Evolutionary conservation across 176 grass and related monocot genomes (phyloP).

Genomic region (Avena sativa): DNA sequence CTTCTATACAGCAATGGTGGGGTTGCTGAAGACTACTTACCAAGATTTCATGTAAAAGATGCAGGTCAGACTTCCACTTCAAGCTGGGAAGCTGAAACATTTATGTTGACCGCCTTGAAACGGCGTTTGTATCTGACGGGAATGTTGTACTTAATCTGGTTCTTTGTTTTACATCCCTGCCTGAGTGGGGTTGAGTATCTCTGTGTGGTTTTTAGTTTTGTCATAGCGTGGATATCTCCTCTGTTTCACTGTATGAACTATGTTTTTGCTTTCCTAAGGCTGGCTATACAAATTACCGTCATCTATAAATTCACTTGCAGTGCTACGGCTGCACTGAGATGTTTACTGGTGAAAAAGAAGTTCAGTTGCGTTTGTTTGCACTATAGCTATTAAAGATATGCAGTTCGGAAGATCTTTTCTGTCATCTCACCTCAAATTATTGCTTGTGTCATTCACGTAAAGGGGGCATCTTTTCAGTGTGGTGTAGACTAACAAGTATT

Average conservation of each 20-base stretch:
- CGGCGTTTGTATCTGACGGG: background rate
- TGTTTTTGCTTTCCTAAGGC: background rate
- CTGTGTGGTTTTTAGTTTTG: background rate
- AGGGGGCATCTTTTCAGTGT: background rate
- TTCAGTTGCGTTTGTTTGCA: slow-evolving; percentile 15
- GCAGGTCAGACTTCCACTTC: background rate
- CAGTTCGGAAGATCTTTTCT: background rate
- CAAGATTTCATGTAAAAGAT: background rate
- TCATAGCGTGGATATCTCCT: background rate
- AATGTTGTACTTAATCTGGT: background rate
- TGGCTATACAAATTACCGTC: background rate
- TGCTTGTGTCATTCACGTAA: background rate
- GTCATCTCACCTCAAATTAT: slow-evolving; percentile 10
- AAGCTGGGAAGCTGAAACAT: background rate
- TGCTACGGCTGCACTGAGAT: background rate
- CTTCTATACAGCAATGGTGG: background rate
- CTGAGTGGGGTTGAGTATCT: background rate
- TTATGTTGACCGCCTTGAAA: background rate
- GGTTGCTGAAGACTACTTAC: background rate
- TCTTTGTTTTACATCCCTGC: background rate
- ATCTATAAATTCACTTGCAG: background rate
- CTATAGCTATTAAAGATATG: background rate
- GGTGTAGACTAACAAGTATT: background rate
- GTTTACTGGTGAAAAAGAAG: slow-evolving; percentile 6
- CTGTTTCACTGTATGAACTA: background rate